Base-by-base conservation (phyloP, 2,329 filamentous ascomycete genomes). In the Diaporthe sp. region DNA sequence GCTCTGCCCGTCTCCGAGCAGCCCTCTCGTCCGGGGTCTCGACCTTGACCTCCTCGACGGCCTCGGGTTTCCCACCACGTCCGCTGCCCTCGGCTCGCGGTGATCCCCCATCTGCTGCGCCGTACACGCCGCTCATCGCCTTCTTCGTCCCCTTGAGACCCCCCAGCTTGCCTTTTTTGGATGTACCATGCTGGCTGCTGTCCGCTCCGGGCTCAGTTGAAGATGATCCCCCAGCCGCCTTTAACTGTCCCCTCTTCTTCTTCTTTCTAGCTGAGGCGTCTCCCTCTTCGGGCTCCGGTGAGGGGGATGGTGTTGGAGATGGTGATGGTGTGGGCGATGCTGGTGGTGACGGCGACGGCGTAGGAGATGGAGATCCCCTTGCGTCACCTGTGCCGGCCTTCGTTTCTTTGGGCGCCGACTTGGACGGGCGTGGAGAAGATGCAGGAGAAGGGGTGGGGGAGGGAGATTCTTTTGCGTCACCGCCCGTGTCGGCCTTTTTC, bases 1-100 rank as follows among this genome's bases (percentile, higher is more conserved):
- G 81, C 78, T 91, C 88, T n/a, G 86, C 84, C 68, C 89, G 85
- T 76, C 86, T 88, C 49, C 87, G 84, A 75, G 89, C 86, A 3
- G 88, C 88, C 37, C 85, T 82, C 70, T 88, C 86, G 77, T 84
- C 82, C 4, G 86, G 86, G 0, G 84, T 87, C 76, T 88, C 87
- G 74, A 85, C 84, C 39, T 81, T 79, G 70, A 82, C 80, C 20
- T 83, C 79, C 77, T 83, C 81, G 25, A 78, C 61, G 55, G 82
- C 74, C 42, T 80, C 78, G 4, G 49, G n/a, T 75, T 89, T 42
- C 22, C 34, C 51, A 7, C 65, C 34, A 4, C n/a, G 47, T 49
- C 65, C 47, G 15, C 7, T 28, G n/a, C 31, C 34, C 44, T 49
- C 57, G 1, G 58, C 31, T 3, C 22, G 22, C 10, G 49, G 39